A percentile compares a stretch with the other conserved stretches of the same genome.
Conservation (phyloP, 2,329 filamentous ascomycete species). For the Fusarium haematococcum region DNA sequence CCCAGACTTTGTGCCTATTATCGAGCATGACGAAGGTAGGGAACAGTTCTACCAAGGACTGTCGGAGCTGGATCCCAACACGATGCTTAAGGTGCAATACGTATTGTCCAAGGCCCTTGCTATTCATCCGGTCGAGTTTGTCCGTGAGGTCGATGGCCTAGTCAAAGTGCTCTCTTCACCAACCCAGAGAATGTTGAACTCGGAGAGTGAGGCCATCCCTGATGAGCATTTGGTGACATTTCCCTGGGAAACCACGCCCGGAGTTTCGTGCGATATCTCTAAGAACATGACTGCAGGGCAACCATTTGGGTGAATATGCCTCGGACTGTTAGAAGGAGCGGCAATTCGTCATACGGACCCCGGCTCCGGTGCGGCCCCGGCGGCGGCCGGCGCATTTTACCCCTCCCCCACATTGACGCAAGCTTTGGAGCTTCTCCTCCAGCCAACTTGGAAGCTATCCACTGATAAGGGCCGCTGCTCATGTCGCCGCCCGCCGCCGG, state of each 20-base stretch:
- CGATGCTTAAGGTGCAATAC: too few species aligned
- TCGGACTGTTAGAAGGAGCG: background rate
- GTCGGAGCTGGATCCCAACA: too few species aligned
- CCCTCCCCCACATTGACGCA: slow-evolving; percentile 28
- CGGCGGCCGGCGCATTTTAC: background rate
- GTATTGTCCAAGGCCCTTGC: too few species aligned
- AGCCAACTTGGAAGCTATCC: background rate
- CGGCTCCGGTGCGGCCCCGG: background rate
- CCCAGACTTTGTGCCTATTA: background rate
- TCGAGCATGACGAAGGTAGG: background rate
- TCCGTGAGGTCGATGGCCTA: background rate
- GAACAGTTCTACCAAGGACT: background rate
- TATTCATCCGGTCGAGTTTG: background rate
- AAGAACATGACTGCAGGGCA: too few species aligned
- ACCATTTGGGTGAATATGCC: too few species aligned
- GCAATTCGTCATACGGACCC: background rate
- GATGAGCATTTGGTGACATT: background rate
- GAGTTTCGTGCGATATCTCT: too few species aligned
- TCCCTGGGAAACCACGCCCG: background rate
- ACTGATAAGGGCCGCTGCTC: slow-evolving; percentile 22
- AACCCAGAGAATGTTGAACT: background rate
- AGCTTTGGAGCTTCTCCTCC: slow-evolving; percentile 33
- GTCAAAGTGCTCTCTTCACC: background rate
- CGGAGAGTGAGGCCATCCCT: background rate
- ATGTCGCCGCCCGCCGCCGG: background rate